These are phyloP conservation scores for Millerozyma miso DNA, from an alignment of 805 yeast species.

Conservation along the genomic window DNA sequence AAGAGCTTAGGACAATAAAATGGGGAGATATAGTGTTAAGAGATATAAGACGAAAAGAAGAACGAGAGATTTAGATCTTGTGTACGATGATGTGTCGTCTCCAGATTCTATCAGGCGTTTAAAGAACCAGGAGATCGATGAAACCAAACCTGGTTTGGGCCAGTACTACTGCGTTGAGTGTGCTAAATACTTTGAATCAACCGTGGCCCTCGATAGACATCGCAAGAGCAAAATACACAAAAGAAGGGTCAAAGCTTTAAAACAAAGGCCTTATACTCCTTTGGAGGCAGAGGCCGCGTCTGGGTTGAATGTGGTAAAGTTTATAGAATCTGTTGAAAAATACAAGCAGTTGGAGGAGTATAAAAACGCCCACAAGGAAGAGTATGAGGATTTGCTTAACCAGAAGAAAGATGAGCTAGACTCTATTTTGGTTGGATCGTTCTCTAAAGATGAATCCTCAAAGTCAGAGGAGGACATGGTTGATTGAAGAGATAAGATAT, in stretches of 20 bases:
- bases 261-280: conserved; percentile 77
- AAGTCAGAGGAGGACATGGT: neutral
- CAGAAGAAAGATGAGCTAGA: conserved; percentile 39
- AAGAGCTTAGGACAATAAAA: conserved; percentile 18
- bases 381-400: conserved; percentile 28
- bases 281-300: conserved; percentile 90
- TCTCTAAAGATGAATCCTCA: conserved; percentile 15
- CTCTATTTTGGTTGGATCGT: conserved; percentile 29
- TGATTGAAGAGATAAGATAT: no score
- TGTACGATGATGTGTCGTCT: conserved; percentile 67
- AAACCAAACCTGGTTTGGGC: conserved; percentile 88
- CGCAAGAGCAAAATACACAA: conserved; percentile 75
- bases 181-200: conserved; percentile 85
- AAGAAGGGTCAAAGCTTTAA: conserved; percentile 74
- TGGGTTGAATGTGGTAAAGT: conserved; percentile 70
- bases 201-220: conserved; percentile 68
- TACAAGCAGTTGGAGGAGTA: conserved; percentile 44
- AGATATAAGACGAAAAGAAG: conserved; percentile 88
- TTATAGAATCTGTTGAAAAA: conserved; percentile 57
- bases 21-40: conserved; percentile 87
- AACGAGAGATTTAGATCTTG: conserved; percentile 78
- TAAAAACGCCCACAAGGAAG: conserved; percentile 42
- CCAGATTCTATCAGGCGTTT: conserved; percentile 60
- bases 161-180: conserved; percentile 94
- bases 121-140: conserved; percentile 83